Conservation (phyloP, 306 rosid genomes). For the Elaeagnus macrophylla region DNA sequence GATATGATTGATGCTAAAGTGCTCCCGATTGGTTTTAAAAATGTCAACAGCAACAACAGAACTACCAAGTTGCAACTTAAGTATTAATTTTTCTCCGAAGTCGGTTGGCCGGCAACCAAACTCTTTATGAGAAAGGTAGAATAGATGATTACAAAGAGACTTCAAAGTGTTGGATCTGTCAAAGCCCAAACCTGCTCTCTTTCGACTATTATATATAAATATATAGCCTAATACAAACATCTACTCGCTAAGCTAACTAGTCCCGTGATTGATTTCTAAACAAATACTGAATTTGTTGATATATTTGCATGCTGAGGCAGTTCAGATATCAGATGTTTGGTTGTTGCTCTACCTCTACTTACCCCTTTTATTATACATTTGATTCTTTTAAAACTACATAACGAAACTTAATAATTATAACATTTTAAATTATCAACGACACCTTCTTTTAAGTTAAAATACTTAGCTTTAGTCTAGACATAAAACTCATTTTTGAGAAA, state of each 20-base stretch:
- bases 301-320: neutral
- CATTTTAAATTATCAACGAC: too few species aligned
- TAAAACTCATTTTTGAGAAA: too few species aligned
- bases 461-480: too few species aligned
- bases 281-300: slow-evolving; percentile 1
- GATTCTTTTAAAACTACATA: neutral
- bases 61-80: neutral
- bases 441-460: too few species aligned
- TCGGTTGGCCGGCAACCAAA: slow-evolving; percentile 46
- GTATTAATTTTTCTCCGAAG: slow-evolving; percentile 14
- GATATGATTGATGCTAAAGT: too few species aligned
- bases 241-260: slow-evolving; percentile 11
- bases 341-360: slow-evolving; percentile 2
- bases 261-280: slow-evolving; percentile 34
- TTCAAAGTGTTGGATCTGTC: slow-evolving; percentile 12
- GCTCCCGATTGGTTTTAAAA: neutral
- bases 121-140: slow-evolving; percentile 12
- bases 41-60: neutral
- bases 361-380: neutral
- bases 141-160: slow-evolving; percentile 2
- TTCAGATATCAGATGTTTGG: slow-evolving; percentile 2
- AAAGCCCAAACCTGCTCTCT: slow-evolving; percentile 35
- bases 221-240: slow-evolving; percentile 3
- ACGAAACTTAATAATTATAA: neutral
- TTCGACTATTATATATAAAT: slow-evolving; percentile 1